A percentile compares a stretch with the other conserved stretches of the same genome.
Evolutionary conservation across 768 basidiomycete genomes (phyloP).

Genomic region (Pleurotus tuoliensis): DNA sequence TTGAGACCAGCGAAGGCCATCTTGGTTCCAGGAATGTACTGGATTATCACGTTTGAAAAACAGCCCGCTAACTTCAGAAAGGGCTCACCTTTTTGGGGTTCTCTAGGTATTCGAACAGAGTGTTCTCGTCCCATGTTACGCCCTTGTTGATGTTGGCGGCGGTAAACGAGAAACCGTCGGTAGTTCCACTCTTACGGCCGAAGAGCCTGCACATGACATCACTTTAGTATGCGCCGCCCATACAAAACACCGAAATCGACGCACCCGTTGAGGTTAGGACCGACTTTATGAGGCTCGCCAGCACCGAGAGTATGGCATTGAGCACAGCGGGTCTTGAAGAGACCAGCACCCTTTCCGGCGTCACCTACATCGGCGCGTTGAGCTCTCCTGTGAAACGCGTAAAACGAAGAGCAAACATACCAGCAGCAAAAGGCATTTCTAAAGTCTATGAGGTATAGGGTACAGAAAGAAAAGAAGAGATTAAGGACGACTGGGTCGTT

Average conservation of each 20-base stretch:
- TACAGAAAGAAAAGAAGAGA: conserved; percentile 19
- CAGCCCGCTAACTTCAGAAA: neutral
- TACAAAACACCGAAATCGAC: conserved; percentile 19
- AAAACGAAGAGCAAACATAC: conserved; percentile 20
- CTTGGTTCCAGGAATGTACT: conserved; percentile 97
- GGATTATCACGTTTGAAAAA: neutral
- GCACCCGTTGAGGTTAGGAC: conserved; percentile 92
- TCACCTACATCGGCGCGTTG: conserved; percentile 52
- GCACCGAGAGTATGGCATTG: conserved; percentile 89
- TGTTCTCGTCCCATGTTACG: conserved; percentile 78
- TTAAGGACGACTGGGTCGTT: conserved; percentile 11
- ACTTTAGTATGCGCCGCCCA: neutral
- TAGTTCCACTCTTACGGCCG: conserved; percentile 85
- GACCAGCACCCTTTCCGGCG: conserved; percentile 81
- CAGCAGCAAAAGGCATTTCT: conserved; percentile 38
- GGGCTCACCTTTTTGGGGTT: conserved; percentile 92
- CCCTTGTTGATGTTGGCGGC: conserved; percentile 96
- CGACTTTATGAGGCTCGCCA: conserved; percentile 83
- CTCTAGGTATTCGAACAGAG: conserved; percentile 94
- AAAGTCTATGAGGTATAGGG: conserved; percentile 16
- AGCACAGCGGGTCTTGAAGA: conserved; percentile 95
- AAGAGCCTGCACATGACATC: conserved; percentile 51
- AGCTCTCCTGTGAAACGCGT: neutral
- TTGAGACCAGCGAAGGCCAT: conserved; percentile 99
- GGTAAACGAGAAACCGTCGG: conserved; percentile 85